phyloP scores from a whole-genome alignment of 2,329 filamentous ascomycete genomes.

The Trichoderma simmonsii region DNA sequence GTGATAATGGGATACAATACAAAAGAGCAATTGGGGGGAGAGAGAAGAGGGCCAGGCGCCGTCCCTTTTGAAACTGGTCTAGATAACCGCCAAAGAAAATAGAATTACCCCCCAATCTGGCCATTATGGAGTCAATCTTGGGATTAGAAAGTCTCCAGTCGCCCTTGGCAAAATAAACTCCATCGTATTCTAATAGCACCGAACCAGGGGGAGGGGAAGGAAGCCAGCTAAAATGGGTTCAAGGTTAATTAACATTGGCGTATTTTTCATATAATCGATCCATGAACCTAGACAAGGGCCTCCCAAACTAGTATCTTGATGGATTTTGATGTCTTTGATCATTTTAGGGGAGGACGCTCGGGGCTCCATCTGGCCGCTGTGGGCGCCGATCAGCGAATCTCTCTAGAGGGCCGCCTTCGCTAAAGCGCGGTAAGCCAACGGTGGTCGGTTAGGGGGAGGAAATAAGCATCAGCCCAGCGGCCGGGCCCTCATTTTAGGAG shows the following conservation, averaged over 20 bases:
- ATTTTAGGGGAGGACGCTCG: not conserved
- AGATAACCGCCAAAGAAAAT: not conserved
- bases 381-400: constrained; percentile 8
- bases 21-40: not conserved
- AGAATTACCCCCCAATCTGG: not conserved
- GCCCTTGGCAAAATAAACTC: not conserved
- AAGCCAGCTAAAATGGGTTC: not conserved
- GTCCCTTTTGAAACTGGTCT: constrained; percentile 1
- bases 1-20: too few species aligned
- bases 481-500: not conserved
- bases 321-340: not conserved
- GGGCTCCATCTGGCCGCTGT: not conserved
- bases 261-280: not conserved
- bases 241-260: not conserved
- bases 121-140: not conserved
- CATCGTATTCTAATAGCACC: not conserved
- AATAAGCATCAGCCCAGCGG: not conserved
- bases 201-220: not conserved
- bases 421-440: not conserved
- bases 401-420: not conserved
- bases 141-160: not conserved
- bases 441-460: not conserved
- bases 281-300: not conserved
- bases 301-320: not conserved
- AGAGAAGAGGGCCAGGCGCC: not conserved